phyloP scores from a whole-genome alignment of 495 filamentous ascomycete species.

The Lindgomyces ingoldianus region DNA sequence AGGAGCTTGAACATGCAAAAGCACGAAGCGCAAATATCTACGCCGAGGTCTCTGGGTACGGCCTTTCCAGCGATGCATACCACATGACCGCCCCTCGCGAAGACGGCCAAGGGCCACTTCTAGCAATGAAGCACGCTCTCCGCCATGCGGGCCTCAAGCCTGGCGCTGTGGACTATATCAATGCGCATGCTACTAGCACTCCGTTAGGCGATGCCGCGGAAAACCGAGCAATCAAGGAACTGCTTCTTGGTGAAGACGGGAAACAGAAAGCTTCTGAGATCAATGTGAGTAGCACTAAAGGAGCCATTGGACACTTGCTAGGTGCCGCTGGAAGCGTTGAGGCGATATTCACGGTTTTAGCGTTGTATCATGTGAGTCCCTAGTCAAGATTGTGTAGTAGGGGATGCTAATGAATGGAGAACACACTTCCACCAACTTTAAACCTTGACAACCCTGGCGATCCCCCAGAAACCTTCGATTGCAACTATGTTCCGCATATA shows the following conservation, averaged over 20 bases:
- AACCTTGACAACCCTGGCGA: constrained; percentile 69
- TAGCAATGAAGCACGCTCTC: constrained; percentile 84
- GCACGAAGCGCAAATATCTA: constrained; percentile 78
- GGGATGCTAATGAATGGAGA: constrained; percentile 52
- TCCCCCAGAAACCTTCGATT: constrained; percentile 63
- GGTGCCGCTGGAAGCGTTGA: constrained; percentile 90
- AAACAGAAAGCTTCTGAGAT: constrained; percentile 62
- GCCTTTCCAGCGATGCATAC: constrained; percentile 80
- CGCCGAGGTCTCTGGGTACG: constrained; percentile 87
- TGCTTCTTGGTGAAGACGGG: constrained; percentile 76
- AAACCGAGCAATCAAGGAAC: constrained; percentile 73
- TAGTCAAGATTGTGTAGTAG: constrained; percentile 16
- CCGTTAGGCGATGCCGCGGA: constrained; percentile 83
- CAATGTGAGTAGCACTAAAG: constrained; percentile 90
- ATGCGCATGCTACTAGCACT: constrained; percentile 92
- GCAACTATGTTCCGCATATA: constrained; percentile 78
- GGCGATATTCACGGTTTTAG: constrained; percentile 77
- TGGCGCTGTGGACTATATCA: constrained; percentile 80
- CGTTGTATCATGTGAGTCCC: constrained; percentile 69
- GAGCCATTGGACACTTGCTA: constrained; percentile 87
- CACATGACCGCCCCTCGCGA: constrained; percentile 88
- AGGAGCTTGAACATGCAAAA: constrained; percentile 85
- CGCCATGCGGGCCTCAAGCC: constrained; percentile 71
- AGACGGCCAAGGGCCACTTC: constrained; percentile 75
- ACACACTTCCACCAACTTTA: constrained; percentile 80